A percentile compares a stretch with the other conserved stretches of the same genome.
Conservation (phyloP, 345 rosid genomes). For the Corymbia maculata region DNA sequence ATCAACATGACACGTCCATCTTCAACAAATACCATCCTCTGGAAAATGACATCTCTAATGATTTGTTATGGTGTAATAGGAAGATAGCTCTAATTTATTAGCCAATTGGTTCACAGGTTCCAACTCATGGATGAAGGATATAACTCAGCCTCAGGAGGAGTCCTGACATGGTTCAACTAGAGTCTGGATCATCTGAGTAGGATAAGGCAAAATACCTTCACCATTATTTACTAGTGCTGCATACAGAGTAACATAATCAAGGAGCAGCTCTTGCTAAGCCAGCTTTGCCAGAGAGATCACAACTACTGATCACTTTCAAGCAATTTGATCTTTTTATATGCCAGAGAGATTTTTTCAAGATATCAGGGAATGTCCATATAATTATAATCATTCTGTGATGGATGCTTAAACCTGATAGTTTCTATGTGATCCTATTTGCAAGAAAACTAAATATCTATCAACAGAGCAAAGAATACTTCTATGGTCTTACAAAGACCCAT, state of each 20-base stretch:
- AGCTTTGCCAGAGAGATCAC: not conserved
- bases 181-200: not conserved
- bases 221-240: not conserved
- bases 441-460: not conserved
- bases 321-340: not conserved
- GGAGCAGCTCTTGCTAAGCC: not conserved
- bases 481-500: not conserved
- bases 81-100: not conserved
- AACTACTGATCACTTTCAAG: not conserved
- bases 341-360: not conserved
- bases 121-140: not conserved
- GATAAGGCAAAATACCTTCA: not conserved
- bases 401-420: not conserved
- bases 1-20: not conserved
- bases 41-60: not conserved
- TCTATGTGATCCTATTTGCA: not conserved
- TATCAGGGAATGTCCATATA: not conserved
- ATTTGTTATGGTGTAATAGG: not conserved
- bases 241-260: not conserved
- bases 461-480: not conserved
- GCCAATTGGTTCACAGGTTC: not conserved
- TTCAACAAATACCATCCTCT: not conserved
- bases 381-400: rapidly evolving
- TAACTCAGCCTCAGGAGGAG: not conserved
- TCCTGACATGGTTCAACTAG: not conserved